These are phyloP conservation scores for Penicillium polonicum DNA, from an alignment of 2,329 filamentous ascomycete species.

Conservation along the genomic window DNA sequence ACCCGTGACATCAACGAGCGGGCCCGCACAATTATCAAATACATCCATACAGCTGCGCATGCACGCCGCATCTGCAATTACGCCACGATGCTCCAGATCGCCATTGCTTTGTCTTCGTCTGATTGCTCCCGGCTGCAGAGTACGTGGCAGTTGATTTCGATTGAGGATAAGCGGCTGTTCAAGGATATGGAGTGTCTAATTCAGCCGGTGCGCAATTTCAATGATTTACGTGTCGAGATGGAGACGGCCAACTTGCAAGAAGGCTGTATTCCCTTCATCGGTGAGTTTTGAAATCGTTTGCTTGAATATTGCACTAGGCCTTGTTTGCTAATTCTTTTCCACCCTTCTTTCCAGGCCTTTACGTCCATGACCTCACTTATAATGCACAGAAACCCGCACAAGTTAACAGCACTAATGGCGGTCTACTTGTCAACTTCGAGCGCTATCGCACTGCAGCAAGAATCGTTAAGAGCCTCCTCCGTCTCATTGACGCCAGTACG, in stretches of 20 bases:
- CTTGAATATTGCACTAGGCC: neutral
- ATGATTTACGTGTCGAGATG: slow-evolving; percentile 63
- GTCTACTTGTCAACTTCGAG: slow-evolving; percentile 65
- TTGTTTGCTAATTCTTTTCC: neutral
- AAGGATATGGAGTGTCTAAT: slow-evolving; percentile 61
- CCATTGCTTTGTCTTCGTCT: slow-evolving; percentile 60
- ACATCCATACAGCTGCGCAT: slow-evolving; percentile 62
- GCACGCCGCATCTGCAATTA: slow-evolving; percentile 61
- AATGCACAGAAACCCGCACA: slow-evolving; percentile 65
- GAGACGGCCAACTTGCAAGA: slow-evolving; percentile 58
- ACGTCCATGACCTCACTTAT: slow-evolving; percentile 66
- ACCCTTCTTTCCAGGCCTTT: slow-evolving; percentile 48
- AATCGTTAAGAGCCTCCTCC: slow-evolving; percentile 63
- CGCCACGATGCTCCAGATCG: slow-evolving; percentile 65
- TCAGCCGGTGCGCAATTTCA: slow-evolving; percentile 63
- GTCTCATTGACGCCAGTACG: slow-evolving; percentile 63
- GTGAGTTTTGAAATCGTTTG: slow-evolving; percentile 35
- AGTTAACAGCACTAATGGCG: slow-evolving; percentile 49
- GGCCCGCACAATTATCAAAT: slow-evolving; percentile 61
- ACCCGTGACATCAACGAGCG: slow-evolving; percentile 58
- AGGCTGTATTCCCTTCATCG: slow-evolving; percentile 66
- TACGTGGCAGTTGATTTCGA: slow-evolving; percentile 60
- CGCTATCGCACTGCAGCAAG: slow-evolving; percentile 63
- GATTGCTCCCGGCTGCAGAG: slow-evolving; percentile 57
- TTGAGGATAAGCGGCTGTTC: slow-evolving; percentile 55